A percentile compares a stretch with the other conserved stretches of the same genome.
Evolutionary conservation across 2,329 filamentous ascomycete species (phyloP).

Genomic region (Microsporum ferrugineum): DNA sequence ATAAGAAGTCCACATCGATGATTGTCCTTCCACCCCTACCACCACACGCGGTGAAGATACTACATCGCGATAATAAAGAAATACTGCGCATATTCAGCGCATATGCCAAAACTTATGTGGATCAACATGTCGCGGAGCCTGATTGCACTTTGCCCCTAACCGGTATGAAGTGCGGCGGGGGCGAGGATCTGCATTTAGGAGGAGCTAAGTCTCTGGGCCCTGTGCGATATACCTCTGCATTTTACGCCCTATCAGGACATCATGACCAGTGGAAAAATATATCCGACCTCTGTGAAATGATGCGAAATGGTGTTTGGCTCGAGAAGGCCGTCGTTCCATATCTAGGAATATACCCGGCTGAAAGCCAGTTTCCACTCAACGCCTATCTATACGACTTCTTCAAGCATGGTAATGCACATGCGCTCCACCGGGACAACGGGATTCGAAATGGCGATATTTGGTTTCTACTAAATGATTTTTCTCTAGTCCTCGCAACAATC

Average conservation of each 20-base stretch:
- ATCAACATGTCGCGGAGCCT: slow-evolving; percentile 47
- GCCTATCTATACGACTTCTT: slow-evolving; percentile 59
- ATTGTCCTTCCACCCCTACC: slow-evolving; percentile 57
- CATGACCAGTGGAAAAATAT: slow-evolving; percentile 54
- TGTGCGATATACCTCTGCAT: slow-evolving; percentile 44
- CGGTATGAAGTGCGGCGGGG: slow-evolving; percentile 34
- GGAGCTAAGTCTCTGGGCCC: slow-evolving; percentile 16
- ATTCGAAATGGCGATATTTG: slow-evolving; percentile 58
- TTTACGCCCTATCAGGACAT: slow-evolving; percentile 59
- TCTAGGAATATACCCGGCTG: slow-evolving; percentile 49
- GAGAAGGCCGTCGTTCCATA: slow-evolving; percentile 63
- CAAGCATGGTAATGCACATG: slow-evolving; percentile 55
- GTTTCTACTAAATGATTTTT: slow-evolving; percentile 60
- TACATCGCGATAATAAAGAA: slow-evolving; percentile 52
- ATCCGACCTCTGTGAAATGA: slow-evolving; percentile 54
- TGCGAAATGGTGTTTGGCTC: slow-evolving; percentile 58
- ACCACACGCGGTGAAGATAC: slow-evolving; percentile 42
- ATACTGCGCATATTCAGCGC: slow-evolving; percentile 55
- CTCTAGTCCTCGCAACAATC: slow-evolving; percentile 36
- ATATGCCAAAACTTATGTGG: slow-evolving; percentile 58
- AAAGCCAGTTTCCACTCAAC: slow-evolving; percentile 35
- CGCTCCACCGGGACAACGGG: slow-evolving; percentile 52
- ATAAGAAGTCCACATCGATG: slow-evolving; percentile 50
- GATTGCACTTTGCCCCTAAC: slow-evolving; percentile 52
- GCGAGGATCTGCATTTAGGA: slow-evolving; percentile 9